Evolutionary conservation across 305 asterid genomes (phyloP).

Genomic region (Plantago coronopus): DNA sequence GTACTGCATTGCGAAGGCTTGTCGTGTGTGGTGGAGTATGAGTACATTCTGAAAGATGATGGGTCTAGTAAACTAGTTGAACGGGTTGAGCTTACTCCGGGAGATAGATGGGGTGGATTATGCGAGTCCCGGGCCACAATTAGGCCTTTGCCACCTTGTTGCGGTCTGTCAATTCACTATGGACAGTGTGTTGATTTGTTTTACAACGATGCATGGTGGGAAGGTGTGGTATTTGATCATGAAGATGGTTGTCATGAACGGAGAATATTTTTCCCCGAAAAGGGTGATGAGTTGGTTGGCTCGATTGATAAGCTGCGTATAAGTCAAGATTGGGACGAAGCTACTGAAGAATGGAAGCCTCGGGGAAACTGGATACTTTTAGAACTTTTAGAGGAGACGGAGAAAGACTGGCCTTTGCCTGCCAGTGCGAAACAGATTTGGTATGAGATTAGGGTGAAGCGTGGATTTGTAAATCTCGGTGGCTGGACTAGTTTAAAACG

Average conservation of each 20-base stretch:
- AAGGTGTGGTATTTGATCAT: slow-evolving; percentile 78
- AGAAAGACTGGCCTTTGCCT: slow-evolving; percentile 43
- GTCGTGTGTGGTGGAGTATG: slow-evolving; percentile 48
- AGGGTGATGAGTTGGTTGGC: slow-evolving; percentile 73
- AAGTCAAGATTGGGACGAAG: slow-evolving; percentile 80
- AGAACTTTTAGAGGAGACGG: slow-evolving; percentile 54
- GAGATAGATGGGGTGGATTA: slow-evolving; percentile 20
- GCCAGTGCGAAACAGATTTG: slow-evolving; percentile 78
- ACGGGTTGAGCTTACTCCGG: slow-evolving; percentile 43
- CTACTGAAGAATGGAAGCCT: slow-evolving; percentile 54
- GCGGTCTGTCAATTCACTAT: slow-evolving; percentile 35
- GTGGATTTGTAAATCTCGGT: slow-evolving; percentile 35
- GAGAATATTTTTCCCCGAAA: slow-evolving; percentile 74
- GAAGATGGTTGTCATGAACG: slow-evolving; percentile 46
- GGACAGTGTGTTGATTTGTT: slow-evolving; percentile 74
- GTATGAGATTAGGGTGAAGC: slow-evolving; percentile 63
- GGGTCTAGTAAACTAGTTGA: slow-evolving; percentile 43
- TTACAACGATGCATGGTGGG: slow-evolving; percentile 84
- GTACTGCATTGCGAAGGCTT: slow-evolving; percentile 30
- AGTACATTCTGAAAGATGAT: slow-evolving; percentile 50
- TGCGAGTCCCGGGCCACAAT: slow-evolving; percentile 44
- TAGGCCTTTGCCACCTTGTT: slow-evolving; percentile 63
- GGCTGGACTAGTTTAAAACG: slow-evolving; percentile 61
- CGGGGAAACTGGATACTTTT: slow-evolving; percentile 78
- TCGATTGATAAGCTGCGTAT: slow-evolving; percentile 40